Conservation (phyloP, 1,284 basidiomycete genomes). For the Cutaneotrichosporon cutaneum region DNA sequence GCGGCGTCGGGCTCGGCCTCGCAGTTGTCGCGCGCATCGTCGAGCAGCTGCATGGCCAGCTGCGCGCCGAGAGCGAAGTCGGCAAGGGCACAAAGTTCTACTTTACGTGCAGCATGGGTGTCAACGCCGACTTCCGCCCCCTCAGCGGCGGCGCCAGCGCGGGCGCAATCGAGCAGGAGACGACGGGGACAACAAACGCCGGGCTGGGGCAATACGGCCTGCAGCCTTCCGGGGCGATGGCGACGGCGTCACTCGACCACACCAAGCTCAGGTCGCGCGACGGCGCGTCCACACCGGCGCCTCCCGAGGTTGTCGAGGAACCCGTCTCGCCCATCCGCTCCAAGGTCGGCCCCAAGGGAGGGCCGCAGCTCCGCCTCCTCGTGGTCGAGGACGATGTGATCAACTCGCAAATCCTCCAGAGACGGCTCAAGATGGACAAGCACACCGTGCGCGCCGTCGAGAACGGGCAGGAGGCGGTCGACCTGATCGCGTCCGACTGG, state of each 20-base stretch:
- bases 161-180: background rate
- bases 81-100: slow-evolving; percentile 68
- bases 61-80: slow-evolving; percentile 72
- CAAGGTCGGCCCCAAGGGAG: slow-evolving; percentile 22
- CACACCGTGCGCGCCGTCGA: slow-evolving; percentile 67
- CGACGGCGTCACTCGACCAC: background rate
- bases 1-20: slow-evolving; percentile 63
- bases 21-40: slow-evolving; percentile 81
- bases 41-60: slow-evolving; percentile 73
- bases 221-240: background rate
- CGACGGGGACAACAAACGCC: background rate
- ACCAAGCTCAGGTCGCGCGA: background rate
- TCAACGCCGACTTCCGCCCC: background rate
- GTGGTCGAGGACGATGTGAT: slow-evolving; percentile 74
- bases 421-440: slow-evolving; percentile 66
- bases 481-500: slow-evolving; percentile 61
- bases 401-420: slow-evolving; percentile 70
- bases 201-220: too few relatives aligned
- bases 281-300: background rate
- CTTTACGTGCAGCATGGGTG: slow-evolving; percentile 45
- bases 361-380: slow-evolving; percentile 60
- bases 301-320: background rate
- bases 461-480: slow-evolving; percentile 75
- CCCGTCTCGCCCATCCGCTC: background rate
- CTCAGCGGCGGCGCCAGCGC: background rate